phyloP scores from a whole-genome alignment of 1,284 basidiomycete species.

The Marasmius sp. region DNA sequence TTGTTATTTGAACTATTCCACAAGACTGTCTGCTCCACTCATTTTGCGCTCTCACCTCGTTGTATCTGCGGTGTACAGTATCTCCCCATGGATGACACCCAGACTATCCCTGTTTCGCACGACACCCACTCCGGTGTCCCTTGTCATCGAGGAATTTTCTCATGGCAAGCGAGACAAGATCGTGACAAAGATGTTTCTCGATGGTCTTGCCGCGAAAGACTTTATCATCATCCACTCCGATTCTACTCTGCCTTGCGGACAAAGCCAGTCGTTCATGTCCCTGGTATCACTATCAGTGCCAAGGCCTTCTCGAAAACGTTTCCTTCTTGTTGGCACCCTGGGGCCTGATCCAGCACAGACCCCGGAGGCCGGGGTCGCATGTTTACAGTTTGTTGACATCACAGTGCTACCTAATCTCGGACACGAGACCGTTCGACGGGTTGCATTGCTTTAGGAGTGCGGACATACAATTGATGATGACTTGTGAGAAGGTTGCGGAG shows the following conservation, averaged over 20 bases:
- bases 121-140: neutral
- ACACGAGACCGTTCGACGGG: too few relatives aligned
- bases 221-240: neutral
- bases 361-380: too few relatives aligned
- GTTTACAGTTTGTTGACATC: too few relatives aligned
- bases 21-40: neutral
- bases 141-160: neutral
- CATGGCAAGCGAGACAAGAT: neutral
- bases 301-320: too few relatives aligned
- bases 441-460: too few relatives aligned
- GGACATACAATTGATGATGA: too few relatives aligned
- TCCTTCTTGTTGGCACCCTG: too few relatives aligned
- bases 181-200: neutral
- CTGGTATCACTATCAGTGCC: neutral
- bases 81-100: neutral
- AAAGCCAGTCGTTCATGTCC: neutral
- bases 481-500: too few relatives aligned
- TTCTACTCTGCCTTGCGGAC: neutral
- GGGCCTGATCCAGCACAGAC: too few relatives aligned
- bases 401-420: too few relatives aligned
- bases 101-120: neutral
- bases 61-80: neutral
- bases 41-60: neutral
- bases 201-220: neutral
- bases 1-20: neutral